Percentiles rank a stretch among this genome's conserved stretches.
Conservation (phyloP, 1,284 basidiomycete genomes). For the Xerocomus cyaneibrunnescens region DNA sequence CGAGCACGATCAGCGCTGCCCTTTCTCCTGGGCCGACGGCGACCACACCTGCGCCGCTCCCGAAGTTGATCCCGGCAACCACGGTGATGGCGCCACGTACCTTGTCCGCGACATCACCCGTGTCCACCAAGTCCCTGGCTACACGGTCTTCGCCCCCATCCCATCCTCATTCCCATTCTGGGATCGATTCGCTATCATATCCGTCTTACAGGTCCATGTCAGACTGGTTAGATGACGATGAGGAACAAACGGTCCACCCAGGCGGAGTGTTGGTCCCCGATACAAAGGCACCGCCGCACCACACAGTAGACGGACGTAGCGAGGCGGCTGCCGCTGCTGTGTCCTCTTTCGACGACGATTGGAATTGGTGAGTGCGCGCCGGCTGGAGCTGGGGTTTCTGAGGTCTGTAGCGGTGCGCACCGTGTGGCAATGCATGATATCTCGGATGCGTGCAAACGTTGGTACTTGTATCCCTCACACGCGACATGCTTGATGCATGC, state of each 20-base stretch:
- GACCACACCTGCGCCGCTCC: conserved; percentile 30
- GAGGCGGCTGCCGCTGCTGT: not conserved
- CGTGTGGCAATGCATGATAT: too few species aligned
- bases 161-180: not conserved
- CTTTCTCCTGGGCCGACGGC: conserved; percentile 37
- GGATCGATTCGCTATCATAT: not conserved
- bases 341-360: conserved; percentile 48
- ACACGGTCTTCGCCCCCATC: not conserved
- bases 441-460: too few species aligned
- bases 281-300: conserved; percentile 3
- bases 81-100: not conserved
- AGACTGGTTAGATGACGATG: conserved; percentile 43
- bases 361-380: conserved; percentile 53
- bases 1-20: conserved; percentile 53
- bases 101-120: not conserved
- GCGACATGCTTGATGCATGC: too few species aligned
- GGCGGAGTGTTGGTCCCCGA: conserved; percentile 34
- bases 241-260: conserved; percentile 26
- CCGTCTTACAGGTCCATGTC: not conserved
- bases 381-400: too few species aligned
- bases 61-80: conserved; percentile 1
- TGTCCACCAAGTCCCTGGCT: conserved; percentile 8
- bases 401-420: too few species aligned
- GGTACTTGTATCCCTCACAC: too few species aligned
- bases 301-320: not conserved